A percentile compares a stretch with the other conserved stretches of the same genome.
phyloP scores from a whole-genome alignment of 1,284 basidiomycete genomes.

The Puccinia horiana region DNA sequence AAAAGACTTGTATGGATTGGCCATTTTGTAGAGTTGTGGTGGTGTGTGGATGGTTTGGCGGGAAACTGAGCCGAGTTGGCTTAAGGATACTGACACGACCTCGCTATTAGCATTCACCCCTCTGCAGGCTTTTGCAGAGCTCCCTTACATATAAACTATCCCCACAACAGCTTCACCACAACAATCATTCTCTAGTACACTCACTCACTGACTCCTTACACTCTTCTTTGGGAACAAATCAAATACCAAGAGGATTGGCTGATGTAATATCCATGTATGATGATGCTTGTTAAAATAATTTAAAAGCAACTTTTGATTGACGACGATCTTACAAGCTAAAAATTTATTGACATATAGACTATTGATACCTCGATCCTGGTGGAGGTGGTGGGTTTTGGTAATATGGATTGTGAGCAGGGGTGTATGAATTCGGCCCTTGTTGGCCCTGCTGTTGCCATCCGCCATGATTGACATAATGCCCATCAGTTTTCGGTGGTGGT shows the following conservation, averaged over 20 bases:
- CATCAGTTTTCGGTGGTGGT: background rate
- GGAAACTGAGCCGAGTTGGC: background rate
- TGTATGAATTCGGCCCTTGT: background rate
- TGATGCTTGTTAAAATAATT: too few species aligned
- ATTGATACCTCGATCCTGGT: background rate
- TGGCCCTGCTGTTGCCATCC: background rate
- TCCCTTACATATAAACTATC: too few species aligned
- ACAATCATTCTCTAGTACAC: too few species aligned
- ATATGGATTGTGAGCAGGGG: background rate
- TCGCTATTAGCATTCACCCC: too few species aligned
- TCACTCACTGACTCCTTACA: too few species aligned
- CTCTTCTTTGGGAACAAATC: too few species aligned
- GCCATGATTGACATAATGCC: background rate
- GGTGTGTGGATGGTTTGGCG: background rate
- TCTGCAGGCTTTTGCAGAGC: too few species aligned
- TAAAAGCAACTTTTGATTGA: too few species aligned
- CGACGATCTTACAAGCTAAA: background rate
- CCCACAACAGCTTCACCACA: too few species aligned
- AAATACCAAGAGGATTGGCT: too few species aligned
- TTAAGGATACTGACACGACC: too few species aligned
- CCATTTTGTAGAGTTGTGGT: background rate
- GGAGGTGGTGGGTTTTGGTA: background rate
- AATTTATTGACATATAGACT: background rate
- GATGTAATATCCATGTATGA: too few species aligned
- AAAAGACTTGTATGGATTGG: conserved; percentile 14